Base-by-base conservation (phyloP, 139 green algal genomes). In the Auxenochlorella pyrenoidosa region DNA sequence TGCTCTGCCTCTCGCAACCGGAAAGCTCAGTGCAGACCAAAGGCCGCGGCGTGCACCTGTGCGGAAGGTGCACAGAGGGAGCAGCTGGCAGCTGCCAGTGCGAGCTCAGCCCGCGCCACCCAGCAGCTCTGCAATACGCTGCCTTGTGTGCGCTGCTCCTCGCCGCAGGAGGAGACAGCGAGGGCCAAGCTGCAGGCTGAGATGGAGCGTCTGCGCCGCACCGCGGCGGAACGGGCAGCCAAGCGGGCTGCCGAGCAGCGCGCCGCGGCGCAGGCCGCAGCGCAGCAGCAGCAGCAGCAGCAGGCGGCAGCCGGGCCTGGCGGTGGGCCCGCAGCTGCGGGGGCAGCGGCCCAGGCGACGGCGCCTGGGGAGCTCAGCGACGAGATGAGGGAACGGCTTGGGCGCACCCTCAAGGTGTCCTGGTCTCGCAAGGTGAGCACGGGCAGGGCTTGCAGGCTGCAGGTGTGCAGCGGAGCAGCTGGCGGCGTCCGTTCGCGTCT, bases 391-490 rank as follows among this genome's bases (percentile, higher is more conserved):
- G 90, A 94, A 68, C 73, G 89, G 63, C 90, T 94, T 30, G 51
- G 65, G 32, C 76, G 94, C 24, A 96, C 94, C 0, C 72, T 96
- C 12, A 96, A 96, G 90, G 92, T 94, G 10, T 90, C 87, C 3
- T 96, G 93, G 93, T 82, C 51, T 15, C 41, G 63, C 28, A 80
- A 83, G 72, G 86, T 90, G 71, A 5, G 83, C 65, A 38, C 28
- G 28, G 38, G 65, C 60, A 28, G 24, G 60, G 47, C 47, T 58
- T 6, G 47, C 47, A 58, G 47, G 47, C 32, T 19, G 66, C 32
- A 22, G 24, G 59, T n/a, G n/a, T n/a, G n/a, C n/a, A n/a, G n/a
- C n/a, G n/a, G n/a, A n/a, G n/a, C n/a, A n/a, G n/a, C n/a, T n/a
- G n/a, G n/a, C n/a, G n/a, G n/a, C n/a, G n/a, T n/a, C n/a, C n/a